A percentile compares a stretch with the other conserved stretches of the same genome.
Conservation (phyloP, 768 basidiomycete genomes). For the Naganishia antarctica region DNA sequence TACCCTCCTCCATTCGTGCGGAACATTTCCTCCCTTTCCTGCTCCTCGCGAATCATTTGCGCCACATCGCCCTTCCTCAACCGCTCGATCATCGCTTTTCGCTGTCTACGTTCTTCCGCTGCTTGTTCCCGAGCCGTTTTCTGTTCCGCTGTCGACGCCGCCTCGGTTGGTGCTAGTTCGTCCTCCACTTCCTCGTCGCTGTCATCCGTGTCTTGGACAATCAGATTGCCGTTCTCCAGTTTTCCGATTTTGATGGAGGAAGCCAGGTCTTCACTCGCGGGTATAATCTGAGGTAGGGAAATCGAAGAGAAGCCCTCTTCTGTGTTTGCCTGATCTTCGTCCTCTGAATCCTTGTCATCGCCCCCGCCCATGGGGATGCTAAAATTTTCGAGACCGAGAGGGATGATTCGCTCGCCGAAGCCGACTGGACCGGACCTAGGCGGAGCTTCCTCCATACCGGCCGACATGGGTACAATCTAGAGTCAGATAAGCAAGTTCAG, state of each 20-base stretch:
- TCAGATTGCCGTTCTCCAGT: constrained; percentile 28
- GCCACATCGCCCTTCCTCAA: constrained; percentile 17
- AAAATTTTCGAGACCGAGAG: constrained; percentile 6
- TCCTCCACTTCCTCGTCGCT: constrained; percentile 18
- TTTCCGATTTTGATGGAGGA: constrained; percentile 27
- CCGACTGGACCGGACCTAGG: constrained; percentile 6
- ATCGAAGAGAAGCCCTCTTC: constrained; percentile 3
- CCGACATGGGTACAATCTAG: constrained; percentile 16
- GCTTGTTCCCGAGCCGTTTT: neutral
- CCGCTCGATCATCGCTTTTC: constrained; percentile 12
- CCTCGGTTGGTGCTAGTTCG: no score
- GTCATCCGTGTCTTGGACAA: constrained; percentile 26
- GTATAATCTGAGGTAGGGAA: constrained; percentile 22
- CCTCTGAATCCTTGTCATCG: constrained; percentile 3
- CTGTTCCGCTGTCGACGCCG: neutral
- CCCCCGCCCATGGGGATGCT: neutral
- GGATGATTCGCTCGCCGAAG: constrained; percentile 27
- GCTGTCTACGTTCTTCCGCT: constrained; percentile 1
- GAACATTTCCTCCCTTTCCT: neutral
- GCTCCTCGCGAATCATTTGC: constrained; percentile 25
- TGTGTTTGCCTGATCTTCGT: constrained; percentile 6
- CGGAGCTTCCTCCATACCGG: constrained; percentile 18
- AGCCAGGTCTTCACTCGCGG: constrained; percentile 14
- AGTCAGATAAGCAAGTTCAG: neutral
- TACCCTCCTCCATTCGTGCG: constrained; percentile 6